Conservation (phyloP, 495 filamentous ascomycete genomes). For the Letharia columbiana region DNA sequence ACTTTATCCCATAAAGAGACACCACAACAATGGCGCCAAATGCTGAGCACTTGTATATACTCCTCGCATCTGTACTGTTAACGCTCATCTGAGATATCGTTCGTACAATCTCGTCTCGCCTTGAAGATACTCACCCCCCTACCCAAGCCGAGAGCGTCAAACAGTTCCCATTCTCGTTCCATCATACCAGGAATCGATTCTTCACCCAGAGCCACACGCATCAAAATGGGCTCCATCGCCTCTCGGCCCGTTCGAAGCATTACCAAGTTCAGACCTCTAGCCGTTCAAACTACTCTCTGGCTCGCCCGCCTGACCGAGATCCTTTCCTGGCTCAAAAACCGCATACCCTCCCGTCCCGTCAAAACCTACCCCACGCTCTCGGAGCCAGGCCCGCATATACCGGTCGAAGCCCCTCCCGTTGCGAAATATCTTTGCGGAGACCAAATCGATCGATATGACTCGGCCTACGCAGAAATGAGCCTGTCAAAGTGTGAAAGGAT, state of each 20-base stretch:
- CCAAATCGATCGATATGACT: neutral
- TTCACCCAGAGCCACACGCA: neutral
- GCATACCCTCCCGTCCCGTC: neutral
- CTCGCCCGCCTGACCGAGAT: neutral
- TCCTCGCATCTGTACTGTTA: neutral
- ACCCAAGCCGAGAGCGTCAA: neutral
- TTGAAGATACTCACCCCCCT: neutral
- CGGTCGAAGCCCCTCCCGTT: neutral
- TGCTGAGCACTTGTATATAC: neutral
- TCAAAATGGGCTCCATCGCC: neutral
- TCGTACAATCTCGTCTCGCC: neutral
- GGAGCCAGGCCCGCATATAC: neutral
- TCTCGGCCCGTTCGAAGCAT: neutral
- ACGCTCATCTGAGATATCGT: neutral
- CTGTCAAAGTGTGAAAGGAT: neutral
- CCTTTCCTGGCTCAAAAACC: neutral
- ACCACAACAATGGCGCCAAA: neutral
- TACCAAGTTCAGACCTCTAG: neutral
- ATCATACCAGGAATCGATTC: neutral
- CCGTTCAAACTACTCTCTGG: neutral
- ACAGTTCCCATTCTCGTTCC: neutral
- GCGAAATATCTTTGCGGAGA: neutral
- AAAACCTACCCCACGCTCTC: neutral
- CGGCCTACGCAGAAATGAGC: neutral
- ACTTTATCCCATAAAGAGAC: neutral